phyloP scores from a whole-genome alignment of 768 basidiomycete genomes.

The Tylopilus rubrobrunneus region DNA sequence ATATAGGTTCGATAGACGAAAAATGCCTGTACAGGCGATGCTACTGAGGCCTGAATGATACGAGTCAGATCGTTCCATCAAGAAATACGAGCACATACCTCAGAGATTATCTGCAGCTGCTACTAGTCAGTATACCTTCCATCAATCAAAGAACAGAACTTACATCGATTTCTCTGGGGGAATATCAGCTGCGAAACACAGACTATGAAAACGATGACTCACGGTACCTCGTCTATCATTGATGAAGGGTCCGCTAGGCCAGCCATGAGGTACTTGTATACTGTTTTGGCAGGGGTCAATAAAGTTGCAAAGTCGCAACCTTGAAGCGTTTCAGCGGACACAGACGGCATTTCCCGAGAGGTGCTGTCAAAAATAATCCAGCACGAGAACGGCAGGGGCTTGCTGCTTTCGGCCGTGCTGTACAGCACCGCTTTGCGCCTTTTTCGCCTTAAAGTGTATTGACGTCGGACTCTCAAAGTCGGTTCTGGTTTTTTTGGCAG shows the following conservation, averaged over 20 bases:
- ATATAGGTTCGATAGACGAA: conserved; percentile 8
- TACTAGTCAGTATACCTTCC: not conserved
- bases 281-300: not conserved
- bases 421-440: too few relatives aligned
- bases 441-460: too few relatives aligned
- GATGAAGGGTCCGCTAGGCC: not conserved
- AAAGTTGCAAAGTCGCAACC: too few relatives aligned
- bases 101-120: conserved; percentile 5
- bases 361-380: too few relatives aligned
- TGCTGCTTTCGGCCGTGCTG: too few relatives aligned
- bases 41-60: not conserved
- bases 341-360: too few relatives aligned
- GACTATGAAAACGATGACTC: not conserved
- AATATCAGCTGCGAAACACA: not conserved
- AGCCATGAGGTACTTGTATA: conserved; percentile 3
- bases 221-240: not conserved
- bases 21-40: not conserved
- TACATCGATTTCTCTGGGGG: conserved; percentile 10
- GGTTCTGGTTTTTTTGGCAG: too few relatives aligned
- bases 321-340: too few relatives aligned
- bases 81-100: not conserved
- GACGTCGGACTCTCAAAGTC: too few relatives aligned
- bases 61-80: not conserved
- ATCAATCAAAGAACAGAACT: not conserved
- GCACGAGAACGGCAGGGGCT: too few relatives aligned